These are phyloP conservation scores for Ceratocystis lukuohia DNA, from an alignment of 2,329 filamentous ascomycete species.

Conservation along the genomic window DNA sequence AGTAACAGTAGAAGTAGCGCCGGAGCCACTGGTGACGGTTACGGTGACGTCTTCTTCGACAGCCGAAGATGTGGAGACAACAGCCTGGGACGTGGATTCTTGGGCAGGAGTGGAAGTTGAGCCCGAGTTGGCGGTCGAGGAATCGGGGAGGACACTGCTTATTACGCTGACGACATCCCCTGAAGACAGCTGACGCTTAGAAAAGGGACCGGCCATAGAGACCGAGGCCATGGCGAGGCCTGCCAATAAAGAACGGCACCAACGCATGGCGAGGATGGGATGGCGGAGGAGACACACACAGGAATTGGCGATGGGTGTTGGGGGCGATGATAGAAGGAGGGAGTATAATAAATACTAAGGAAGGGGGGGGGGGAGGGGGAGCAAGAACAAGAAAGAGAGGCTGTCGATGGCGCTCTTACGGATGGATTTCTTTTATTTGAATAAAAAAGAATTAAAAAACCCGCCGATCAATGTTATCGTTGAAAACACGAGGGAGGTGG, in stretches of 20 bases:
- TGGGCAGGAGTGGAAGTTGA: constrained; percentile 4
- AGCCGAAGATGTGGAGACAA: not conserved
- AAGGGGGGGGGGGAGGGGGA: not conserved
- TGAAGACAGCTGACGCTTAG: constrained; percentile 9
- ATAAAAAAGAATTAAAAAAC: not conserved
- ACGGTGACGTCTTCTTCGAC: constrained; percentile 20
- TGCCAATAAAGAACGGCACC: constrained; percentile 14
- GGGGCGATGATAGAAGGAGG: not conserved
- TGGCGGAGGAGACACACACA: not conserved
- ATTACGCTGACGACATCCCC: not conserved
- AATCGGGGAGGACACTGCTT: not conserved
- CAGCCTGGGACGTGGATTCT: constrained; percentile 1
- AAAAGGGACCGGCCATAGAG: constrained; percentile 11
- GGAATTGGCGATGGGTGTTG: not conserved
- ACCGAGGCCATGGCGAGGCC: constrained; percentile 11
- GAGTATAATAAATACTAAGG: not conserved
- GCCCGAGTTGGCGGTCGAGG: not conserved
- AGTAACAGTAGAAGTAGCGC: constrained; percentile 17
- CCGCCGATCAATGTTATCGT: not conserved
- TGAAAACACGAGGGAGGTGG: not conserved
- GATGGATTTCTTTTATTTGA: not conserved
- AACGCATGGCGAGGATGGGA: constrained; percentile 14
- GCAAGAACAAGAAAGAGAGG: not conserved
- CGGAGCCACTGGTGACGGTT: constrained; percentile 15
- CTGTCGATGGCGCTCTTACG: not conserved